phyloP scores from a whole-genome alignment of 1,139 yeast genomes.

The Saccharomyces hybrid region DNA sequence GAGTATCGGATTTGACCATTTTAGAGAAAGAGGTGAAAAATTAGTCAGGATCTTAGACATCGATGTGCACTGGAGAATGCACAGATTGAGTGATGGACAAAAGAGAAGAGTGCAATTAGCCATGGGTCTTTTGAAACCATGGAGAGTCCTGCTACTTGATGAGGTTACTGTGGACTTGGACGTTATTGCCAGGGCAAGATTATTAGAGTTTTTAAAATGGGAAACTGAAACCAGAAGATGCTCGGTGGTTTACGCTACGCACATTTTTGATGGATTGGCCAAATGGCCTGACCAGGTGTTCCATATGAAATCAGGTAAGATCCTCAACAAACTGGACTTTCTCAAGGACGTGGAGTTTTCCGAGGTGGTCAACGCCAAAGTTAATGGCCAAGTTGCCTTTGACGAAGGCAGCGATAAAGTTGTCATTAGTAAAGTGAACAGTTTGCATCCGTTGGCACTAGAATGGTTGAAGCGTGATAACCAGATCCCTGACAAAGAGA shows the following conservation, averaged over 20 bases:
- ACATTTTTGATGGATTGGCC: conserved; percentile 89
- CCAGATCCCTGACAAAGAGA: conserved; percentile 6
- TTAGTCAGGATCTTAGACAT: conserved; percentile 73
- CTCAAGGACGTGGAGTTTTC: conserved; percentile 33
- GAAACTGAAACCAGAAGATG: conserved; percentile 67
- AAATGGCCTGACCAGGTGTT: conserved; percentile 80
- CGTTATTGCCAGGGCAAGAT: conserved; percentile 75
- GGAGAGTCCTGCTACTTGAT: conserved; percentile 76
- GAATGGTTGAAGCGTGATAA: conserved; percentile 53
- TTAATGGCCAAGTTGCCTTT: conserved; percentile 11
- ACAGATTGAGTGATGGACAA: conserved; percentile 87
- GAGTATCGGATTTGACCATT: conserved; percentile 76
- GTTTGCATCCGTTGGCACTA: conserved; percentile 65
- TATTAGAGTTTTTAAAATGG: conserved; percentile 56
- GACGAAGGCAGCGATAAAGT: conserved; percentile 20
- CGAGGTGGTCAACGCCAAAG: conserved; percentile 11
- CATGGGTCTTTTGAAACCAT: conserved; percentile 88
- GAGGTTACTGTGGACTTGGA: conserved; percentile 96
- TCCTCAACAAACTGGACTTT: conserved; percentile 30
- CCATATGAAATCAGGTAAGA: conserved; percentile 70
- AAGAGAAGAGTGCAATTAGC: conserved; percentile 87
- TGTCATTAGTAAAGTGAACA: conserved; percentile 41
- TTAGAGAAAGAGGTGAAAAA: conserved; percentile 65
- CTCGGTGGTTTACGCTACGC: conserved; percentile 85
- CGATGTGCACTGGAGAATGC: conserved; percentile 88